These are phyloP conservation scores for Gracilaria domingensis DNA, from an alignment of 23 red algal genomes.

Conservation along the genomic window DNA sequence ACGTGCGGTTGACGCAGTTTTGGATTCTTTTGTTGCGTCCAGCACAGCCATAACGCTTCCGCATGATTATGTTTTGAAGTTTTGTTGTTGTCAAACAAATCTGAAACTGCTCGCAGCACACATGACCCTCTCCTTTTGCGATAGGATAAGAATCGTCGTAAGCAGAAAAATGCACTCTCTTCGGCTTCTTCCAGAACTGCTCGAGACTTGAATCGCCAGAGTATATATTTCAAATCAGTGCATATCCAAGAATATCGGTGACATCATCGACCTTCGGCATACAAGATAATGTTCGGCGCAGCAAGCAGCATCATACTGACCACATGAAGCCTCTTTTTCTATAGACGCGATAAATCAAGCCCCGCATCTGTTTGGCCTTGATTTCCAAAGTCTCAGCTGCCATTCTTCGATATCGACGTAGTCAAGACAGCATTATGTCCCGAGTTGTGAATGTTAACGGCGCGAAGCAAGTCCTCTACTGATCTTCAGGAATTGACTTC, in stretches of 20 bases:
- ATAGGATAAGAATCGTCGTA: slow-evolving; percentile 23
- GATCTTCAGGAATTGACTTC: slow-evolving; percentile 7
- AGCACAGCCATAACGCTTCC: slow-evolving; percentile 14
- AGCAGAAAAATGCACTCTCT: slow-evolving; percentile 42
- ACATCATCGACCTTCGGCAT: slow-evolving; percentile 34
- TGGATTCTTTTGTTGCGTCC: background rate
- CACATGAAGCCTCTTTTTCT: slow-evolving; percentile 9
- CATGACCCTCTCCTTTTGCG: slow-evolving; percentile 22
- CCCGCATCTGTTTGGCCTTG: slow-evolving; percentile 48
- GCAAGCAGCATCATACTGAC: slow-evolving; percentile 47
- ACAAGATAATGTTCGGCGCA: slow-evolving; percentile 53
- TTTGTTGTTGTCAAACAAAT: slow-evolving; percentile 12
- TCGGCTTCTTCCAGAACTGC: slow-evolving; percentile 47
- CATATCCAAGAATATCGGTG: slow-evolving; percentile 26
- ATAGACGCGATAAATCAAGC: slow-evolving; percentile 42
- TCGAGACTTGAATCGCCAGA: slow-evolving; percentile 29
- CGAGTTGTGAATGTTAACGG: slow-evolving; percentile 3
- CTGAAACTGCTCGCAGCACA: slow-evolving; percentile 12
- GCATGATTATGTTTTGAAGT: slow-evolving; percentile 33
- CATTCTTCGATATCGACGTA: slow-evolving; percentile 32
- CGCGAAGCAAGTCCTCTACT: slow-evolving; percentile 42
- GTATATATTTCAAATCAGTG: slow-evolving; percentile 17
- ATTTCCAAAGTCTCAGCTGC: background rate
- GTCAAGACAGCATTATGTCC: background rate
- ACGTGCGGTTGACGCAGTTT: background rate